Conservation (phyloP, 208 protist species). For the Trypanosoma avium region DNA sequence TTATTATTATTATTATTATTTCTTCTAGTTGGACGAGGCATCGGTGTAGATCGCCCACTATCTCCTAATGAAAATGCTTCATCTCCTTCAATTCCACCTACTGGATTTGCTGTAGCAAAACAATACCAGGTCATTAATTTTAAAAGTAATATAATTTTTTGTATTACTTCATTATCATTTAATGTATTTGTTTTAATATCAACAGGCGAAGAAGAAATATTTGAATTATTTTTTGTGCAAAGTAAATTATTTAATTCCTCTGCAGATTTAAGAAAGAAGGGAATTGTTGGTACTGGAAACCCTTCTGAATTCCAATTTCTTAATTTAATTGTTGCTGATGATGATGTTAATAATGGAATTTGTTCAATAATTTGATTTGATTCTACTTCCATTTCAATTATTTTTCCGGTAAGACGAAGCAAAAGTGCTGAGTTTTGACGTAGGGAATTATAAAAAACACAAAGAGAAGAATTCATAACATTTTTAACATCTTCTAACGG, state of each 20-base stretch:
- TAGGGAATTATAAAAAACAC: slow-evolving; percentile 19
- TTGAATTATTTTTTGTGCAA: neutral
- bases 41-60: slow-evolving; percentile 11
- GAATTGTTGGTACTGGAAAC: slow-evolving; percentile 4
- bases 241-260: slow-evolving; percentile 21
- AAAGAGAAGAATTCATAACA: neutral
- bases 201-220: neutral
- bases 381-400: slow-evolving; percentile 15
- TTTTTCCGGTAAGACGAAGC: neutral
- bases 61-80: slow-evolving; percentile 7
- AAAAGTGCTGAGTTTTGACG: slow-evolving; percentile 9
- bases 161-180: neutral
- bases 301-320: neutral
- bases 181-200: neutral
- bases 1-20: neutral
- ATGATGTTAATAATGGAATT: neutral
- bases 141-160: slow-evolving; percentile 23
- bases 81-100: slow-evolving; percentile 21
- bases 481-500: neutral
- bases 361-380: neutral
- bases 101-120: slow-evolving; percentile 37
- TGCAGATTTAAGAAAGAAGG: slow-evolving; percentile 6
- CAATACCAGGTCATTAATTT: slow-evolving; percentile 58
- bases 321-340: neutral
- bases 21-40: slow-evolving; percentile 22